A percentile compares a stretch with the other conserved stretches of the same genome.
Conservation (phyloP, 2,329 filamentous ascomycete genomes). For the Xylariaceae sp. region DNA sequence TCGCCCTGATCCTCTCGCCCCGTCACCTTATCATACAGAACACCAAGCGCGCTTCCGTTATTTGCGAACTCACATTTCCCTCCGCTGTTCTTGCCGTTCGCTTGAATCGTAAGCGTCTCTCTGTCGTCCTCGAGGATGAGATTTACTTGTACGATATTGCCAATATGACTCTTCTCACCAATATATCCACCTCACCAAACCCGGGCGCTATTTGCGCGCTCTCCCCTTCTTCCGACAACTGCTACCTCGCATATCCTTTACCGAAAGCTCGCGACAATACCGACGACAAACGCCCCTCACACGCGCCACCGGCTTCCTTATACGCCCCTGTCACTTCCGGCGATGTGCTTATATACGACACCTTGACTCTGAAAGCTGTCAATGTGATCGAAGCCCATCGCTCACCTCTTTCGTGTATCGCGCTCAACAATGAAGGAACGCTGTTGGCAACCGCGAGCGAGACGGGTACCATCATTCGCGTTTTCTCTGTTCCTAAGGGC, state of each 20-base stretch:
- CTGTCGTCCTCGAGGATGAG: conserved; percentile 90
- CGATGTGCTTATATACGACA: conserved; percentile 90
- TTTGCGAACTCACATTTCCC: conserved; percentile 97
- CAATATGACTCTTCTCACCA: conserved; percentile 93
- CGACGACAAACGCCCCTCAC: conserved; percentile 61
- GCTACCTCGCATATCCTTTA: conserved; percentile 90
- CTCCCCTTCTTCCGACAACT: conserved; percentile 91
- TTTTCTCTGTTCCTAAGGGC: conserved; percentile 87
- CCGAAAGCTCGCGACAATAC: conserved; percentile 65
- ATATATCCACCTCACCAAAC: conserved; percentile 91
- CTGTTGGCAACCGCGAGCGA: conserved; percentile 92
- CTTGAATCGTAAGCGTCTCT: conserved; percentile 88
- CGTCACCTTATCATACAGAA: conserved; percentile 94
- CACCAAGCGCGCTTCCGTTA: conserved; percentile 79
- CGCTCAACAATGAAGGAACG: conserved; percentile 88
- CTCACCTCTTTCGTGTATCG: conserved; percentile 83
- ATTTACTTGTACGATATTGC: conserved; percentile 99
- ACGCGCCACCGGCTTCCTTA: conserved; percentile 76
- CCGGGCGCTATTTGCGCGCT: conserved; percentile 86
- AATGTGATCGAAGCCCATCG: conserved; percentile 95
- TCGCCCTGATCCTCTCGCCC: conserved; percentile 88
- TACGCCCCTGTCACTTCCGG: conserved; percentile 83
- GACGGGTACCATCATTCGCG: conserved; percentile 94
- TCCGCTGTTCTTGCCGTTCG: conserved; percentile 93
- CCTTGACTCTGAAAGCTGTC: conserved; percentile 81